Evolutionary conservation across 805 yeast species (phyloP).

Genomic region (Cyberlindnera misumaiensis): DNA sequence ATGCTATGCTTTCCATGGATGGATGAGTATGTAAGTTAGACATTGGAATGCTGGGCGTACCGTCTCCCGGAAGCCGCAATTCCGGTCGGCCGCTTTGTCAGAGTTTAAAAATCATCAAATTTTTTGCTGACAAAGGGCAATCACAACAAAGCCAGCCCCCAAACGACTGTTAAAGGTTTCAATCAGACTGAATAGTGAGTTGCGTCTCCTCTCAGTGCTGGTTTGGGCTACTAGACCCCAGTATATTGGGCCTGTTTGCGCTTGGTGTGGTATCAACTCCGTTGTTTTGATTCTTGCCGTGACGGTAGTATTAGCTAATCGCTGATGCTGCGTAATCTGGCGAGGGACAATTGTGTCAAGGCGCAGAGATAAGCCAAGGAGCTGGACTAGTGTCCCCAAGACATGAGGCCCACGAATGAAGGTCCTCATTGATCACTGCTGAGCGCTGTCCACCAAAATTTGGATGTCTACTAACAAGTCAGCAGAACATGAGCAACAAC

Average conservation of each 20-base stretch:
- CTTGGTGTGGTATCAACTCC: no score
- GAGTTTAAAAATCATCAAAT: background rate
- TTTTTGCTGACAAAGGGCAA: background rate
- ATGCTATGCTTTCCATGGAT: background rate
- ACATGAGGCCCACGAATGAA: background rate
- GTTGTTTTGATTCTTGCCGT: background rate
- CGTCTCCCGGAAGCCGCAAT: no score
- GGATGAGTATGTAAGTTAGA: background rate
- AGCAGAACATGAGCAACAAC: slow-evolving; percentile 1
- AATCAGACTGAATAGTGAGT: background rate
- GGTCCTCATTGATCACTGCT: background rate
- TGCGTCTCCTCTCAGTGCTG: background rate
- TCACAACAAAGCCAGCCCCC: background rate
- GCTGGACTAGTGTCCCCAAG: background rate
- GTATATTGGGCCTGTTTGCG: background rate
- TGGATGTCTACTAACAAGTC: background rate
- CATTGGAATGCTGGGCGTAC: no score
- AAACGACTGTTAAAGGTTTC: background rate
- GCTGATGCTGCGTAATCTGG: background rate
- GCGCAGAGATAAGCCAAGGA: background rate
- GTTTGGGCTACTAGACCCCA: background rate
- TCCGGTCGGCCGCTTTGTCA: slow-evolving; percentile 1
- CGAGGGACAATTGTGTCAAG: background rate
- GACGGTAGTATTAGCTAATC: background rate
- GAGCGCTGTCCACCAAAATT: background rate